phyloP scores from a whole-genome alignment of 2,329 filamentous ascomycete genomes.

The Dothistroma pini region DNA sequence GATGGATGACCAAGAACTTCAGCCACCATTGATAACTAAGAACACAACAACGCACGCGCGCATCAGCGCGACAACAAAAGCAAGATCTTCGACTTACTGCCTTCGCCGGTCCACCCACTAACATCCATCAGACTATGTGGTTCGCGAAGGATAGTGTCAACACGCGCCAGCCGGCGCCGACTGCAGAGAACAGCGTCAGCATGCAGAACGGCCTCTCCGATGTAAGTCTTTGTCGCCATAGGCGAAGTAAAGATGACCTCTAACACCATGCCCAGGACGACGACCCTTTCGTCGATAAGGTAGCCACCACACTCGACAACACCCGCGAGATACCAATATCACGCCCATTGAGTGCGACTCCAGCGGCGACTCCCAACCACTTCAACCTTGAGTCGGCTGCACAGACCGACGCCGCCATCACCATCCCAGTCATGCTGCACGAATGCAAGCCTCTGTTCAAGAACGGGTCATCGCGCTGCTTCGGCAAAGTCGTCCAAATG shows the following conservation, averaged over 20 bases:
- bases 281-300: neutral
- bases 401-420: neutral
- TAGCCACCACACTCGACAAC: neutral
- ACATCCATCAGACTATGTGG: neutral
- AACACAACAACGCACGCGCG: neutral
- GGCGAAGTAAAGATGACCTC: neutral
- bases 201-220: neutral
- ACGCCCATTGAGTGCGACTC: neutral
- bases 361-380: neutral
- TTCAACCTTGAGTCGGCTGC: neutral
- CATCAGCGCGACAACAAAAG: neutral
- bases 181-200: neutral
- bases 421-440: neutral
- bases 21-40: neutral
- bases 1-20: neutral
- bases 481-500: neutral
- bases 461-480: neutral
- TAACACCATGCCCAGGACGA: neutral
- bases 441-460: neutral
- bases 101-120: neutral
- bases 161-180: neutral
- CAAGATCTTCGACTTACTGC: neutral
- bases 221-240: neutral
- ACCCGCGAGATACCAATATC: neutral
- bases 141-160: neutral